Percentiles rank a stretch among this genome's conserved stretches.
phyloP scores from a whole-genome alignment of 2,329 filamentous ascomycete species.

The Cercospora sp. region DNA sequence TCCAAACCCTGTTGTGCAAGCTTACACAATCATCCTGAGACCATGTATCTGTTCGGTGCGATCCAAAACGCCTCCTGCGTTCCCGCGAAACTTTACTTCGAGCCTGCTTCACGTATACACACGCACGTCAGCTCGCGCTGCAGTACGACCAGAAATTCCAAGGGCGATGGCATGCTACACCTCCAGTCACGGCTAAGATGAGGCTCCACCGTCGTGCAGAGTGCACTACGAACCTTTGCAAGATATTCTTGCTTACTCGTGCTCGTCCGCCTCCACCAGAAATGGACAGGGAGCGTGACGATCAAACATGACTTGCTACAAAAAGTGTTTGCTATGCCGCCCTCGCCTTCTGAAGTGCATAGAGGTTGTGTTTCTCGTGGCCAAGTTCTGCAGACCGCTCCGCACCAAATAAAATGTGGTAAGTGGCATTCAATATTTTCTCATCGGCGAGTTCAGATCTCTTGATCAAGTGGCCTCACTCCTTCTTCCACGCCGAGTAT shows the following conservation, averaged over 20 bases:
- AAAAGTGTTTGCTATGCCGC: neutral
- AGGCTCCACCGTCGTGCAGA: neutral
- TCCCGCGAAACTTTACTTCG: neutral
- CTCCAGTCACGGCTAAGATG: neutral
- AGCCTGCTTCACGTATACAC: neutral
- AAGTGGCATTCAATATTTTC: neutral
- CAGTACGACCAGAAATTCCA: neutral
- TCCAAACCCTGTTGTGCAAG: neutral
- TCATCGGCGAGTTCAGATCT: neutral
- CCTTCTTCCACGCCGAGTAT: neutral
- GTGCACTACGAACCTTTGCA: neutral
- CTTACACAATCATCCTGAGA: neutral
- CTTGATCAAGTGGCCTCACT: neutral
- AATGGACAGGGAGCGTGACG: neutral
- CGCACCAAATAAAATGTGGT: neutral
- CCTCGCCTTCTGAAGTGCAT: neutral
- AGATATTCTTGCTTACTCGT: neutral
- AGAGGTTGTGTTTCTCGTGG: neutral
- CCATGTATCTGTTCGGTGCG: neutral
- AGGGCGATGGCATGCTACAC: neutral
- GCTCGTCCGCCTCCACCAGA: neutral
- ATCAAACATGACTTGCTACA: neutral
- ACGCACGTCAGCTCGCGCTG: neutral
- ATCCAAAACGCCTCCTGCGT: neutral
- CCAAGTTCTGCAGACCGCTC: neutral